These are phyloP conservation scores for Tinospora cordifolia DNA, from an alignment of 164 flowering plant genomes.

Conservation along the genomic window DNA sequence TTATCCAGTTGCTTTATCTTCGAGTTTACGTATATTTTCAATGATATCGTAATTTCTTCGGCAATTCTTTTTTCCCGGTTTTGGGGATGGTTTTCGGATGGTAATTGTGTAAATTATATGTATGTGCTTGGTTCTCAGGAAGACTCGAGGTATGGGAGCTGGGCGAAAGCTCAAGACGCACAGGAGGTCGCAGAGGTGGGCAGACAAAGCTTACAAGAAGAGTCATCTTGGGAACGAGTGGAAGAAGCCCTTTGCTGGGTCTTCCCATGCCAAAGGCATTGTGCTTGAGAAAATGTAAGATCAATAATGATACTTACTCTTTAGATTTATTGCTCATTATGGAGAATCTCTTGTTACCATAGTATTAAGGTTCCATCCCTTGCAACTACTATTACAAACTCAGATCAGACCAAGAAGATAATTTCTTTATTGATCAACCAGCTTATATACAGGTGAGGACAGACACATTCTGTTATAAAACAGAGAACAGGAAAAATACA, in stretches of 20 bases:
- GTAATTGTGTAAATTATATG: neutral
- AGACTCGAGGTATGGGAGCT: constrained; percentile 36
- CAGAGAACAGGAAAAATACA: no score
- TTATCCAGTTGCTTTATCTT: neutral
- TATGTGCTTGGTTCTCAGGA: constrained; percentile 17
- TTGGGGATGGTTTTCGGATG: neutral
- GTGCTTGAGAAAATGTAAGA: constrained; percentile 31
- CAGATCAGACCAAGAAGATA: no score
- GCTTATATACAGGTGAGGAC: no score
- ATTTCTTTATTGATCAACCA: no score
- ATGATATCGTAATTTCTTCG: neutral
- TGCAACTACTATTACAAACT: no score
- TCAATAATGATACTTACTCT: neutral
- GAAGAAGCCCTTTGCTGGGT: constrained; percentile 35
- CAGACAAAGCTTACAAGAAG: constrained; percentile 31
- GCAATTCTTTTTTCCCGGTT: neutral
- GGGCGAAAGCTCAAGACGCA: constrained; percentile 36
- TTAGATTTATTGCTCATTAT: neutral
- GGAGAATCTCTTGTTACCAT: neutral
- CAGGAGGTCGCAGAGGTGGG: constrained; percentile 32
- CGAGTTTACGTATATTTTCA: neutral
- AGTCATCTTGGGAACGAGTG: constrained; percentile 35
- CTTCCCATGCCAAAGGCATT: constrained; percentile 34
- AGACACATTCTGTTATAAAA: no score
- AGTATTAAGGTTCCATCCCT: neutral